phyloP scores from a whole-genome alignment of 129 eudicot species.

The Ambrosia trifida region DNA sequence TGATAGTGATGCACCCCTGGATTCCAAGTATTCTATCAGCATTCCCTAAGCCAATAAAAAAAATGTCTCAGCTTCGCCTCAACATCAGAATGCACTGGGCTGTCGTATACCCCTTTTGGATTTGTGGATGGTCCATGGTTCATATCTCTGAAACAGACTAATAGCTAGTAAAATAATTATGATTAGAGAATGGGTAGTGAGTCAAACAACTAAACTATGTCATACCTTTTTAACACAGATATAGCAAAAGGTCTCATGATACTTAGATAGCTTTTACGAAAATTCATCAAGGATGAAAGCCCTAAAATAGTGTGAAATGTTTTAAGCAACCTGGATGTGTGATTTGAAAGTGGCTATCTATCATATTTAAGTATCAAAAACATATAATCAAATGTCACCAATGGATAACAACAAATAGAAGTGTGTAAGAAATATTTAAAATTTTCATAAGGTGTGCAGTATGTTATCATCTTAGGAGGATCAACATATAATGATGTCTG shows the following conservation, averaged over 20 bases:
- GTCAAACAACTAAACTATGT: not conserved
- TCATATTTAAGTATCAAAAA: not conserved
- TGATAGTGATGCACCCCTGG: no score
- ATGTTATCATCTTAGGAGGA: not conserved
- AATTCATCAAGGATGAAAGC: conserved; percentile 88
- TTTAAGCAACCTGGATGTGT: not conserved
- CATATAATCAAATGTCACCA: not conserved
- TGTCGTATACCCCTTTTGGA: not conserved
- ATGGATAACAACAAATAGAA: not conserved
- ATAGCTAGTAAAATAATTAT: conserved; percentile 13
- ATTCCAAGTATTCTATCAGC: no score
- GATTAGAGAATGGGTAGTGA: not conserved
- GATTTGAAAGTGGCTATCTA: not conserved
- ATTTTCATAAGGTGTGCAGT: no score
- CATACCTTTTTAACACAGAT: conserved; percentile 80
- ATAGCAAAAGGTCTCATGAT: conserved; percentile 98
- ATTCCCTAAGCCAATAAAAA: no score
- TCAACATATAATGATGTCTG: not conserved
- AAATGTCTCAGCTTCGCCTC: no score
- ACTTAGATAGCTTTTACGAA: conserved; percentile 67
- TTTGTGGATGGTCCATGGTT: conserved; percentile 61
- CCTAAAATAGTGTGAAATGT: conserved; percentile 50
- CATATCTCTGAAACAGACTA: conserved; percentile 57
- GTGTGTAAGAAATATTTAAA: no score
- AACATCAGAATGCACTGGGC: no score